Conservation (phyloP, 305 asterid species). For the Fraxinus velutina region DNA sequence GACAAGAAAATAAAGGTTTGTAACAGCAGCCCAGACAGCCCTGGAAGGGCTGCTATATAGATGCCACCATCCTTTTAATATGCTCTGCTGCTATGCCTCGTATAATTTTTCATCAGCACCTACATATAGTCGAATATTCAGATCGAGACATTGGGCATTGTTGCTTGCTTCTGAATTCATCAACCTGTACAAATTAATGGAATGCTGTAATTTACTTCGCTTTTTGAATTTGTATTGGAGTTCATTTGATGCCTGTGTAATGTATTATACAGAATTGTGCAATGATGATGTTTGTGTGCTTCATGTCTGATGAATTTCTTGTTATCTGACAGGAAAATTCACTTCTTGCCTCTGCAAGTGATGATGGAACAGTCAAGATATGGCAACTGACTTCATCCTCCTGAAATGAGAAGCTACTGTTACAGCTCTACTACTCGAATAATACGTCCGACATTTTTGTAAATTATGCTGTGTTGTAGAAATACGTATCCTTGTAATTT, state of each 20-base stretch:
- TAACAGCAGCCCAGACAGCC: not conserved
- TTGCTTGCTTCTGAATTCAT: not conserved
- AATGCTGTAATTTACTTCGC: not conserved
- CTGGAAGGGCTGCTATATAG: not conserved
- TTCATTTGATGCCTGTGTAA: not conserved
- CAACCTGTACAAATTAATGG: not conserved
- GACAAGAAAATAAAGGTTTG: not conserved
- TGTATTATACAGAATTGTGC: not conserved
- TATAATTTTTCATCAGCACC: not conserved
- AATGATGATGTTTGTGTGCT: not conserved
- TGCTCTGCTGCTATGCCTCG: not conserved
- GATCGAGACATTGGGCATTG: not conserved
- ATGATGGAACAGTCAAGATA: conserved; percentile 81
- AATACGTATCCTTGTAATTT: not conserved
- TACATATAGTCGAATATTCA: not conserved
- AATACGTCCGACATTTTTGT: not conserved
- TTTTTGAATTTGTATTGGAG: not conserved
- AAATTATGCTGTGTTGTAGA: conserved; percentile 17
- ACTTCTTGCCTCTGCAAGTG: conserved; percentile 81
- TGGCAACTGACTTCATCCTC: conserved; percentile 56
- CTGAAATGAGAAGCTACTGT: conserved; percentile 22
- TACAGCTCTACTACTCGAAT: conserved; percentile 2
- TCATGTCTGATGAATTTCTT: conserved; percentile 17
- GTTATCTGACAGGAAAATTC: conserved; percentile 43
- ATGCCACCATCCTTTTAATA: not conserved